These are phyloP conservation scores for Cenchrus purpureus DNA, from an alignment of 176 grass and related monocot species.

Conservation along the genomic window DNA sequence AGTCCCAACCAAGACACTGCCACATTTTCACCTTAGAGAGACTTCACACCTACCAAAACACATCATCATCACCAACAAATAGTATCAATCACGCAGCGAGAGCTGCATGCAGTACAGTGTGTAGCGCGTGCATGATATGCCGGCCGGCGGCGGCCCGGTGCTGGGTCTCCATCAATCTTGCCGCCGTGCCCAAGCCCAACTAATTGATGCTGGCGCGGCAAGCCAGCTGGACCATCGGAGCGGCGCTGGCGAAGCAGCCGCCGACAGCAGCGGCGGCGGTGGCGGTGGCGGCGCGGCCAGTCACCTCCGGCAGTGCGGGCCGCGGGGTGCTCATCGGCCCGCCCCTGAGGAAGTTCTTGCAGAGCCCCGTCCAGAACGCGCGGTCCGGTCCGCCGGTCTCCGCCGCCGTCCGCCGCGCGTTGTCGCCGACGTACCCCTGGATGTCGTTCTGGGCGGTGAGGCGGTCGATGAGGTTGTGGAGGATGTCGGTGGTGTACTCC, in stretches of 20 bases:
- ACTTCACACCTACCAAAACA: not conserved
- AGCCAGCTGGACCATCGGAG: not conserved
- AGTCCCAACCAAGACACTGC: too few species aligned
- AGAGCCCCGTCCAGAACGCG: slow-evolving; percentile 57
- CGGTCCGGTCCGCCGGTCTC: slow-evolving; percentile 45
- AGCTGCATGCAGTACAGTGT: not conserved
- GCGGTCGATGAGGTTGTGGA: slow-evolving; percentile 61
- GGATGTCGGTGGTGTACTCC: slow-evolving; percentile 67
- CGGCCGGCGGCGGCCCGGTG: too few species aligned
- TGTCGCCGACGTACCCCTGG: slow-evolving; percentile 33
- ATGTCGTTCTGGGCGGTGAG: slow-evolving; percentile 38
- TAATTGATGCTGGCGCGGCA: slow-evolving; percentile 3
- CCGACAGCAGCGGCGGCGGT: not conserved
- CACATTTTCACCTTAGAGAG: too few species aligned
- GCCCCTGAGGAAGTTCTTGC: slow-evolving; percentile 58
- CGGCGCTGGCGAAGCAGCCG: not conserved
- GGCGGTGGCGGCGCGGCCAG: not conserved
- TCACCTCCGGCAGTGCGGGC: not conserved
- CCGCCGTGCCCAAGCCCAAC: not conserved
- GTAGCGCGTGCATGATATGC: not conserved
- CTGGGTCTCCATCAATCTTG: too few species aligned
- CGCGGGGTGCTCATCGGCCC: not conserved
- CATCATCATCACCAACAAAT: not conserved
- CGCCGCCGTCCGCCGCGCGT: slow-evolving; percentile 38
- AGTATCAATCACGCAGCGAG: not conserved